phyloP scores from a whole-genome alignment of 148 eudicot genomes.

The Camellia sinensis region DNA sequence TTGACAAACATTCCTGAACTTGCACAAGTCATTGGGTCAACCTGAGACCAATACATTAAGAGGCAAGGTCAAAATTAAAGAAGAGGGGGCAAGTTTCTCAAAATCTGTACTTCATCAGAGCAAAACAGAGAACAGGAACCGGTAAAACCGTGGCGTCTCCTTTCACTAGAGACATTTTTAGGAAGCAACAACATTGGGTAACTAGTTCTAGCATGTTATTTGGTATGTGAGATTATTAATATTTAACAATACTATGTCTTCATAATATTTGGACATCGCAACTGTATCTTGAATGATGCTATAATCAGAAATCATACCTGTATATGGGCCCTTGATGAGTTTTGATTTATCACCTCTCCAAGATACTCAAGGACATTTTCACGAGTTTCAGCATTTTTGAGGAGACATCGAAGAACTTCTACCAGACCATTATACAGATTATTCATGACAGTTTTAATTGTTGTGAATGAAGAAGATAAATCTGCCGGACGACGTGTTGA shows the following conservation, averaged over 20 bases:
- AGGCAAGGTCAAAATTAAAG: not conserved
- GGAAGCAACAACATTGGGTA: not conserved
- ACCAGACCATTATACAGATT: slow-evolving; percentile 73
- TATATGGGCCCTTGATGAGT: slow-evolving; percentile 75
- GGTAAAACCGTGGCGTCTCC: not conserved
- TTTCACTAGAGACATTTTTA: not conserved
- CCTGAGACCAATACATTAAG: slow-evolving; percentile 40
- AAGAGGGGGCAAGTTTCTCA: not conserved
- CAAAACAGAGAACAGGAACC: not conserved
- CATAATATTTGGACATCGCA: not conserved
- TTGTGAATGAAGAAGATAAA: slow-evolving; percentile 79
- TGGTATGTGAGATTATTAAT: not conserved
- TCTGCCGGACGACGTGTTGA: slow-evolving; percentile 90
- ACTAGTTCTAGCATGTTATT: slow-evolving; percentile 9
- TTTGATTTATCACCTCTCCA: slow-evolving; percentile 79
- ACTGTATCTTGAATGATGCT: not conserved
- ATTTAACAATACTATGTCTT: not conserved
- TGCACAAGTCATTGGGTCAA: slow-evolving; percentile 90
- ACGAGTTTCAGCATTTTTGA: slow-evolving; percentile 71
- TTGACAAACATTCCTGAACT: slow-evolving; percentile 98
- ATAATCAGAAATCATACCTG: slow-evolving; percentile 48
- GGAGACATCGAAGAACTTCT: slow-evolving; percentile 72
- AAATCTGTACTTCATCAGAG: not conserved
- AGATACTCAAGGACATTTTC: slow-evolving; percentile 82
- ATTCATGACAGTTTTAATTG: slow-evolving; percentile 90